These are phyloP conservation scores for Coffea humblotiana DNA, from an alignment of 305 asterid genomes.

Conservation along the genomic window DNA sequence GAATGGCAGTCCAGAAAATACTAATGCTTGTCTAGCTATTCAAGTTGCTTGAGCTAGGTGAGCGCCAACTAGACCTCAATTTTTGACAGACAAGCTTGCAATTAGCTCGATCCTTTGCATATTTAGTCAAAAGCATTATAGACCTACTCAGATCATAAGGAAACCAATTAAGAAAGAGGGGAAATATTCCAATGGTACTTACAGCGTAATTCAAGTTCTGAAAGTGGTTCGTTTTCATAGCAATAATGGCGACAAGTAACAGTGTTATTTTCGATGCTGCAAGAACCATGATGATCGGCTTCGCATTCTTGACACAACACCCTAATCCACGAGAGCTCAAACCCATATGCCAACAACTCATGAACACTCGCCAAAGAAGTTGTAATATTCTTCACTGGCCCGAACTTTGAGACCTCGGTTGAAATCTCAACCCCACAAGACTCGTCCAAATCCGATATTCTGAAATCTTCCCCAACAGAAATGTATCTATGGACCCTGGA, in stretches of 20 bases:
- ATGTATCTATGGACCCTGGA: slow-evolving; percentile 36
- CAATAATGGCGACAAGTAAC: slow-evolving; percentile 46
- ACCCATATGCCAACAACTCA: slow-evolving; percentile 51
- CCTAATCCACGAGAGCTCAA: slow-evolving; percentile 60
- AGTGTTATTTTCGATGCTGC: slow-evolving; percentile 40
- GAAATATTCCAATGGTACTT: slow-evolving; percentile 12
- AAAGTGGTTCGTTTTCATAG: slow-evolving; percentile 33
- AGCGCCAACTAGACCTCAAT: too few species aligned
- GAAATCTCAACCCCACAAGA: slow-evolving; percentile 43
- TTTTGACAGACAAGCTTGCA: too few species aligned
- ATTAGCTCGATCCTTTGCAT: too few species aligned
- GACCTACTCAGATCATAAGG: background rate
- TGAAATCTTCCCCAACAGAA: slow-evolving; percentile 19
- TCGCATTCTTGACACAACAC: slow-evolving; percentile 50
- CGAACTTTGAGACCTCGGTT: slow-evolving; percentile 3
- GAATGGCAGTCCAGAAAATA: background rate
- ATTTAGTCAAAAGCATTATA: too few species aligned
- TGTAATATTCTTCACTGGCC: slow-evolving; percentile 17
- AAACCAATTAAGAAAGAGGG: background rate
- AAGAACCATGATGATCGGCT: slow-evolving; percentile 32
- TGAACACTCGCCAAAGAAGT: slow-evolving; percentile 36
- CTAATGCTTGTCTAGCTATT: too few species aligned
- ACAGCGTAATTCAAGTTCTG: slow-evolving; percentile 41
- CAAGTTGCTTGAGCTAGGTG: too few species aligned
- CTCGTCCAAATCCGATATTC: slow-evolving; percentile 45